Evolutionary conservation across 257 asterid genomes (phyloP), one percentile per base, ranked within the genome.

Genomic region (Datura wrightii): DNA sequence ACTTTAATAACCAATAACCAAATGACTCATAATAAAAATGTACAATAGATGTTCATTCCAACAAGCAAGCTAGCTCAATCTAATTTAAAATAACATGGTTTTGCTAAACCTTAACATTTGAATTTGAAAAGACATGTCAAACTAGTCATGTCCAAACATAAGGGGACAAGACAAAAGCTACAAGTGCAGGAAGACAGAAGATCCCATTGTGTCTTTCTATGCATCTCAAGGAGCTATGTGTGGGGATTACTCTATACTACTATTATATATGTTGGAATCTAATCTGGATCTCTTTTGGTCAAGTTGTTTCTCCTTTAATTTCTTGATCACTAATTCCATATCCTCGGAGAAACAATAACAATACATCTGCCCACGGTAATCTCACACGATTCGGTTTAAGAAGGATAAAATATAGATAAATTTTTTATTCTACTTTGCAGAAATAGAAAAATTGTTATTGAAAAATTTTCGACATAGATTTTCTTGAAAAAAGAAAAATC

Each of bases 211-310:
- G 0, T 74, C 4, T 74, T 48, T 74, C 60, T 5, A 74, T 74
- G 60, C 52, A 39, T 39, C 52, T 48, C 42, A 46, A 24, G 60
- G 10, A 74, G 52, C 0, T 18, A 71, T 44, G 37, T 71, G 39
- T n/a, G 39, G 39, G 56, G 79, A 10, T 71, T 70, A 5, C 42
- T 72, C 9, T 2, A 14, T 37, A 66, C 24, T 37, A 31, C 37
- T 34, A n/a, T 5, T 71, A 18, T 44, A 69, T n/a, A 44, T n/a
- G 9, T n/a, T 10, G 48, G 48, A 66, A 66, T 66, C 46, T 7
- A 63, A 66, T 10, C n/a, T 71, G 7, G 16, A 72, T 72, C 41
- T 46, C 39, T 74, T 72, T 74, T 24, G 81, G 81, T 6, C 81
- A 74, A 74, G 9, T 67, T 74, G 41, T 11, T 24, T 74, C 13